These are phyloP conservation scores for Mycena indigotica DNA, from an alignment of 768 basidiomycete species.

Conservation along the genomic window DNA sequence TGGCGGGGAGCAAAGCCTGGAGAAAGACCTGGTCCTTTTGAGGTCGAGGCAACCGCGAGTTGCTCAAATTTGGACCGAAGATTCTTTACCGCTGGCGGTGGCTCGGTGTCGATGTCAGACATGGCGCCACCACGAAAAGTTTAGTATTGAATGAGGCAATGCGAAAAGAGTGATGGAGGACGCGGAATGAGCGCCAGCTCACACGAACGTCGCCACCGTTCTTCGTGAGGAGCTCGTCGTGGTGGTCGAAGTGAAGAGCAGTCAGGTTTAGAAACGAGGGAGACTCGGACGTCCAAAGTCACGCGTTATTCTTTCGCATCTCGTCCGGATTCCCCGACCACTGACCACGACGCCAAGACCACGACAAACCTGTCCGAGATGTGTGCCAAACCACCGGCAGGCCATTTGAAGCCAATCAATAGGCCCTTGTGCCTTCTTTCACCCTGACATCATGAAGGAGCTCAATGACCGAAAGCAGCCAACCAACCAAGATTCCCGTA, in stretches of 20 bases:
- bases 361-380: no score
- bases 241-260: background rate
- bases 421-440: no score
- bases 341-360: no score
- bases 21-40: conserved; percentile 19
- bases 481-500: no score
- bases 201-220: background rate
- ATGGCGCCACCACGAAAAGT: conserved; percentile 6
- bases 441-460: no score
- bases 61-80: conserved; percentile 74
- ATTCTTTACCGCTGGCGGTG: conserved; percentile 66
- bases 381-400: no score
- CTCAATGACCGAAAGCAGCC: no score
- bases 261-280: background rate
- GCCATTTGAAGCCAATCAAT: no score
- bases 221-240: background rate
- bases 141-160: conserved; percentile 15
- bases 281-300: no score
- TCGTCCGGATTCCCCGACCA: no score
- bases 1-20: conserved; percentile 40
- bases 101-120: conserved; percentile 51
- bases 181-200: background rate
- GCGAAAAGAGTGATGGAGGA: background rate
- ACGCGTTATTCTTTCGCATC: no score
- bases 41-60: conserved; percentile 47